Evolutionary conservation across 768 basidiomycete species (phyloP), one percentile per base, ranked within the genome.

Genomic region (Suillus discolor): DNA sequence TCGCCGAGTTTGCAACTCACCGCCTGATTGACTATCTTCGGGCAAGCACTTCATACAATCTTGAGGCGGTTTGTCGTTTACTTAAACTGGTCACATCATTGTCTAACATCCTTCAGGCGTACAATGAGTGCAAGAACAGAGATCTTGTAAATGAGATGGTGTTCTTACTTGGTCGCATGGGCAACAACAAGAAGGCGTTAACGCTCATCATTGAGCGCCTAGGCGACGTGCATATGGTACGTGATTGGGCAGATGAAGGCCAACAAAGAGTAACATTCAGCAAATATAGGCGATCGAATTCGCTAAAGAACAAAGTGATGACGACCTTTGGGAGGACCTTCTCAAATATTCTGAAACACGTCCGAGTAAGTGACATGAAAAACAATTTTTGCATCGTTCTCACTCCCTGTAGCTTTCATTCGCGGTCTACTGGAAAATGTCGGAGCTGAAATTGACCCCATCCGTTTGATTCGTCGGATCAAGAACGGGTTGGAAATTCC

Each of bases 281-380:
- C 11, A 41, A 25, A 41, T 44, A 0, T 53, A 95, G 94, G 95
- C 97, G 4, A 99, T 99, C 71, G 97, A 98, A 65, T 99, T 99
- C 68, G 97, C 96, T 3, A 97, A 96, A 72, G 96, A 98, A 75
- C 97, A 98, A 75, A 91, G 89, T 62, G 97, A 99, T 68, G 91
- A 96, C 67, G 97, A 99, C 74, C 86, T 99, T 0, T 99, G 97
- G 97, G 97, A 99, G 71, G 97, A 99, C 74, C 83, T 99, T 11
- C 79, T 99, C 34, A 89, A 84, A 66, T 99, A 99, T 71, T 97
- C 96, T 0, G 97, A 99, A 76, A 96, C 93, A 13, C 83, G 95
- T 65, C 97, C 97, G 45, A 79, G 95, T 95, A 63, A 63, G 85
- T 75, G 6, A 15, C 54, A 38, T 67, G 36, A 31, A 16, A 2